A percentile compares a stretch with the other conserved stretches of the same genome.
These are phyloP conservation scores for Dimargaris verticillata DNA, from an alignment of 192 early-diverging fungal species.

Conservation along the genomic window DNA sequence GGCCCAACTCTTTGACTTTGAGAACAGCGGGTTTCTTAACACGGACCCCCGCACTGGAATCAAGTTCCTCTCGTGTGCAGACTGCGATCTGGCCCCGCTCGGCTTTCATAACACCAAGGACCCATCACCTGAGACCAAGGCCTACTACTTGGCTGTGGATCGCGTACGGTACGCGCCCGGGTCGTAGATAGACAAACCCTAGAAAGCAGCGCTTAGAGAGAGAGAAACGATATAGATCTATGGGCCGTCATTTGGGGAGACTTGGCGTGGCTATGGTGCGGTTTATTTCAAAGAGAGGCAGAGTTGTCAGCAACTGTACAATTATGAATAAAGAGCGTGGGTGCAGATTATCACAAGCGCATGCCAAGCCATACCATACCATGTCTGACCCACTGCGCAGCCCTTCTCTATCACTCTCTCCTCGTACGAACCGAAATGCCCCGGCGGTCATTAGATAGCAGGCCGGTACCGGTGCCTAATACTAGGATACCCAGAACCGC, in stretches of 20 bases:
- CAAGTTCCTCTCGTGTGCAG: slow-evolving; percentile 57
- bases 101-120: slow-evolving; percentile 44
- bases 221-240: too few species aligned
- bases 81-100: slow-evolving; percentile 55
- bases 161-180: slow-evolving; percentile 43
- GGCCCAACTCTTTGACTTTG: slow-evolving; percentile 52
- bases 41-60: slow-evolving; percentile 26
- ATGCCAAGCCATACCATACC: background rate
- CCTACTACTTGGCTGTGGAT: slow-evolving; percentile 41
- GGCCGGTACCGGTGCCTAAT: background rate
- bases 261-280: background rate
- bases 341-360: background rate
- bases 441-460: background rate
- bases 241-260: too few species aligned
- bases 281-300: background rate
- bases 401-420: background rate
- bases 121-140: slow-evolving; percentile 17
- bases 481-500: background rate
- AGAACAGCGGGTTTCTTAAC: slow-evolving; percentile 59
- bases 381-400: background rate
- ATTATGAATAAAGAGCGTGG: background rate
- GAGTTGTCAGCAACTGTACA: background rate
- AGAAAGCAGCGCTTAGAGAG: too few species aligned
- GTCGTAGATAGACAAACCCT: too few species aligned
- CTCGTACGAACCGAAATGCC: background rate